phyloP scores from a whole-genome alignment of 177 flowering plant species.

The Telopea speciosissima region DNA sequence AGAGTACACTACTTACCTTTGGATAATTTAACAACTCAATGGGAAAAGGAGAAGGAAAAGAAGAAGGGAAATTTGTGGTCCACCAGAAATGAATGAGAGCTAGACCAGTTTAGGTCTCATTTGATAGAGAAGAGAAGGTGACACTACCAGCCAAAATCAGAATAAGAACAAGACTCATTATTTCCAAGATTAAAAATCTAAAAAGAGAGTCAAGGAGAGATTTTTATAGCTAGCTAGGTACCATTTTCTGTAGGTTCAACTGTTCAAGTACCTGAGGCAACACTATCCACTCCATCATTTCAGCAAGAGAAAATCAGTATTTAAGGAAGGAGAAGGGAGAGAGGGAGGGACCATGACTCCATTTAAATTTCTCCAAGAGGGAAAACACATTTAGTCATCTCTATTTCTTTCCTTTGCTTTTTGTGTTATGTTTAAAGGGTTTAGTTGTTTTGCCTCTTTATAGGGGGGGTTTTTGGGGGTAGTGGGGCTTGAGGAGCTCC shows the following conservation, averaged over 20 bases:
- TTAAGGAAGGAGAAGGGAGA: not conserved
- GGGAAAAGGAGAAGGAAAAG: too few species aligned
- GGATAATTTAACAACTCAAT: too few species aligned
- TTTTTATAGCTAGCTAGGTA: conserved; percentile 3
- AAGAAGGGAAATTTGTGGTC: too few species aligned
- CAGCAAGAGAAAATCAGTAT: not conserved
- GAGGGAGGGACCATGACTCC: not conserved
- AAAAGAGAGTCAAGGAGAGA: not conserved
- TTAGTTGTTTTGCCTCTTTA: not conserved
- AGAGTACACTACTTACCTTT: too few species aligned
- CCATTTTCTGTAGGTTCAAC: not conserved
- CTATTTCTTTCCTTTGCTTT: not conserved
- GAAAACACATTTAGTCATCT: not conserved
- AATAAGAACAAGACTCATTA: not conserved
- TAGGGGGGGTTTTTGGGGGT: too few species aligned
- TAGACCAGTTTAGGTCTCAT: not conserved
- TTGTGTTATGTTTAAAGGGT: too few species aligned
- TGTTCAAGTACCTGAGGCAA: not conserved
- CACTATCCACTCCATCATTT: not conserved
- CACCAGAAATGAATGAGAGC: not conserved
- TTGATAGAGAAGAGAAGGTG: not conserved
- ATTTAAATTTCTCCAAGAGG: too few species aligned
- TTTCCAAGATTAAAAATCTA: not conserved
- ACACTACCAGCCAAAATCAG: not conserved
- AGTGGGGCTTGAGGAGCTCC: conserved; percentile 20